phyloP scores from a whole-genome alignment of 2,329 filamentous ascomycete species.

The Fusarium dimerum region DNA sequence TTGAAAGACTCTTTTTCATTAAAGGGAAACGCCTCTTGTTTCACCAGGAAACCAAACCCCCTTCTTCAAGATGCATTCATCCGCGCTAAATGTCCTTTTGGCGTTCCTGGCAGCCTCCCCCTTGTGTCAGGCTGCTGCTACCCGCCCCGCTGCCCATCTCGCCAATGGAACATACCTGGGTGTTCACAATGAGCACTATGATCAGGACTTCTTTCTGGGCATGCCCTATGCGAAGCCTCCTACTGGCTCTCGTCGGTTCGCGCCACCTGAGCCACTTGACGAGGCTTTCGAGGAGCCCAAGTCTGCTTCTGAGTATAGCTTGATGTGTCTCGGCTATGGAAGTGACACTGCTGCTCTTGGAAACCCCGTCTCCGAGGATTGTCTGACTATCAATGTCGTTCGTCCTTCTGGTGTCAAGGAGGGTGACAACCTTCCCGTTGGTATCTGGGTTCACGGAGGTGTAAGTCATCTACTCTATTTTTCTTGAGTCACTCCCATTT shows the following conservation, averaged over 20 bases:
- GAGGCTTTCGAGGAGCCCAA: slow-evolving; percentile 41
- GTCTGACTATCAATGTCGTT: slow-evolving; percentile 28
- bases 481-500: slow-evolving; percentile 17
- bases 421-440: slow-evolving; percentile 52
- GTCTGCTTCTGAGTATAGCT: slow-evolving; percentile 47
- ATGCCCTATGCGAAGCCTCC: slow-evolving; percentile 58
- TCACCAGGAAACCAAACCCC: too few relatives aligned
- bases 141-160: slow-evolving; percentile 4
- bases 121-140: not conserved
- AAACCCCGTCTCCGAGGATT: slow-evolving; percentile 25
- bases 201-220: slow-evolving; percentile 54
- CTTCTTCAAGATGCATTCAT: too few relatives aligned
- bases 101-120: too few relatives aligned
- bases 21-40: too few relatives aligned
- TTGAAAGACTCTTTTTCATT: too few relatives aligned
- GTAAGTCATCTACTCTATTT: slow-evolving; percentile 20
- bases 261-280: slow-evolving; percentile 50
- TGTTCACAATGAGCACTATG: slow-evolving; percentile 30
- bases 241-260: slow-evolving; percentile 55
- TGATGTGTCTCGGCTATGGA: slow-evolving; percentile 53
- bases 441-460: slow-evolving; percentile 59
- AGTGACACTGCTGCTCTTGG: slow-evolving; percentile 30
- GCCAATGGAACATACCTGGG: slow-evolving; percentile 51
- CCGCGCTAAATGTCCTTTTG: too few relatives aligned
- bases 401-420: slow-evolving; percentile 27